A percentile compares a stretch with the other conserved stretches of the same genome.
Conservation (phyloP, 2,329 filamentous ascomycete species). For the Ophiostoma sp. region DNA sequence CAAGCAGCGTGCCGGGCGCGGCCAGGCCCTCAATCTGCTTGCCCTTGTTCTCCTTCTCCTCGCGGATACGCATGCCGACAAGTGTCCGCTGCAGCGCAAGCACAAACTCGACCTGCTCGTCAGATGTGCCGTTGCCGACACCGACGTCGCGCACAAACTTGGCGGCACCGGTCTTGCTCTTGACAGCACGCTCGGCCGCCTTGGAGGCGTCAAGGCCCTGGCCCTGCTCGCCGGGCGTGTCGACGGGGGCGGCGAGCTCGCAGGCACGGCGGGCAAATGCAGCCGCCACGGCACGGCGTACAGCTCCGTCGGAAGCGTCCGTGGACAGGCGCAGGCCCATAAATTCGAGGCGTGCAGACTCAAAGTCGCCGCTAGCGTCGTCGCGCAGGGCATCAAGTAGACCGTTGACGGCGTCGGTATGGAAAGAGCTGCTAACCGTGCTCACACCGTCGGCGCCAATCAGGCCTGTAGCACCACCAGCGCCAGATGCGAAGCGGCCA, state of each 20-base stretch:
- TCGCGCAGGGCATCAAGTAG: constrained; percentile 82
- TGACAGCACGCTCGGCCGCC: constrained; percentile 64
- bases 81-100: constrained; percentile 80
- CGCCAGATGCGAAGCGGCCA: neutral
- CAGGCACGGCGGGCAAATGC: constrained; percentile 81
- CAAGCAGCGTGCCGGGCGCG: constrained; percentile 62
- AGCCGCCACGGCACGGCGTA: constrained; percentile 80
- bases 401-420: constrained; percentile 81
- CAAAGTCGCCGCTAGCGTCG: constrained; percentile 74
- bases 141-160: constrained; percentile 45
- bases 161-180: constrained; percentile 52
- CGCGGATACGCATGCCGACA: constrained; percentile 47
- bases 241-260: constrained; percentile 60
- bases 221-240: constrained; percentile 41
- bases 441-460: constrained; percentile 37
- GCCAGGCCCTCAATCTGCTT: neutral
- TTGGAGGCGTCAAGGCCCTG: constrained; percentile 57
- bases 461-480: neutral
- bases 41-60: constrained; percentile 16
- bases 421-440: constrained; percentile 60
- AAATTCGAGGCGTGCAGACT: constrained; percentile 81
- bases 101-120: constrained; percentile 85
- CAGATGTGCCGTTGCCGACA: constrained; percentile 50
- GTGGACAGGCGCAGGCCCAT: constrained; percentile 89
- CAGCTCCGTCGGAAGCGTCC: constrained; percentile 85